phyloP scores from a whole-genome alignment of 2,329 filamentous ascomycete genomes.

The Beauveria australis region DNA sequence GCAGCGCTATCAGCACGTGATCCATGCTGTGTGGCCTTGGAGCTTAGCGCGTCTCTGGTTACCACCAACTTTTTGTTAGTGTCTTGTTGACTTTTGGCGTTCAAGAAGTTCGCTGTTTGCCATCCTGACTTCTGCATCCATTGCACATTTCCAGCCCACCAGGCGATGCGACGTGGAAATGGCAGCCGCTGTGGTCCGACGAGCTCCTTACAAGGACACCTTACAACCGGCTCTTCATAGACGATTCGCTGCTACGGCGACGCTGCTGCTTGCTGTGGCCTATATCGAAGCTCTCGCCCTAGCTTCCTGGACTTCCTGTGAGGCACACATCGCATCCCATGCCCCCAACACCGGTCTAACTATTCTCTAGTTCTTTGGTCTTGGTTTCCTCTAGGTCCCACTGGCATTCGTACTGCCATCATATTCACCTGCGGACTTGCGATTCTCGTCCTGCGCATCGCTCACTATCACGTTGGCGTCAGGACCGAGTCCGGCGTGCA shows the following conservation, averaged over 20 bases:
- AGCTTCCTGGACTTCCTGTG: conserved; percentile 61
- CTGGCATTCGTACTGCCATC: conserved; percentile 64
- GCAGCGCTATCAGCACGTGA: conserved; percentile 7
- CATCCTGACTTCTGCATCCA: conserved; percentile 8
- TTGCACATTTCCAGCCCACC: conserved; percentile 18
- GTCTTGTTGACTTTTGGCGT: conserved; percentile 8
- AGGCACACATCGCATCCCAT: conserved; percentile 22
- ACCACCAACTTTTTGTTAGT: conserved; percentile 7
- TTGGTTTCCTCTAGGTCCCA: conserved; percentile 73
- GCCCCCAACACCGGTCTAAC: conserved; percentile 10
- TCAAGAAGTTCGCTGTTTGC: not conserved
- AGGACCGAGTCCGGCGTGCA: conserved; percentile 60
- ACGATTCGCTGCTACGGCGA: conserved; percentile 72
- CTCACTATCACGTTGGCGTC: conserved; percentile 67
- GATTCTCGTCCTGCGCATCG: conserved; percentile 78
- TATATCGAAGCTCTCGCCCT: conserved; percentile 66
- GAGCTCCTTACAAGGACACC: conserved; percentile 72
- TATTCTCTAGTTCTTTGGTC: conserved; percentile 65
- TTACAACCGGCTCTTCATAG: conserved; percentile 81
- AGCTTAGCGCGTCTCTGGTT: conserved; percentile 9
- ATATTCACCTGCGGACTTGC: conserved; percentile 69
- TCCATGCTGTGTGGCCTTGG: conserved; percentile 3
- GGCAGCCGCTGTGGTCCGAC: conserved; percentile 47
- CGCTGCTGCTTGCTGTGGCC: conserved; percentile 60
- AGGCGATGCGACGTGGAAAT: conserved; percentile 41